Evolutionary conservation across 352 stramenopile species (phyloP), one percentile per base, ranked within the genome.

Genomic region (Phytopythium ostracodes): DNA sequence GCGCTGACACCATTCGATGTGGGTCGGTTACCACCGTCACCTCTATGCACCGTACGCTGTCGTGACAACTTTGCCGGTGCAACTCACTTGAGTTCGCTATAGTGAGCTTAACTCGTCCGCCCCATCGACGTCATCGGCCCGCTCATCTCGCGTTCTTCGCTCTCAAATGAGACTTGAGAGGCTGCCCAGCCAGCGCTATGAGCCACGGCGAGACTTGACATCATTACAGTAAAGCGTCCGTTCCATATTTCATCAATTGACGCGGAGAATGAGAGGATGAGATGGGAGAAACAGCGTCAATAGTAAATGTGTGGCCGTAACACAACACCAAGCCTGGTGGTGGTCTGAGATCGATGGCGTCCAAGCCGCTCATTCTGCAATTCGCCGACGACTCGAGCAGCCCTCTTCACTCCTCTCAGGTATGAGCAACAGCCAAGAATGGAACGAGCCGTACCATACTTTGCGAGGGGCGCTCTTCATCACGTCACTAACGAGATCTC

Each of bases 21-120:
- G 22, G 24, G 46, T 33, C 46, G 14, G 22, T 25, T 15, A 15
- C 22, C 46, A 53, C 22, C n/a, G 25, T 36, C 24, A 44, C 22
- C 4, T 22, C 14, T 22, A 33, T 47, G 12, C 38, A 31, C 46
- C 12, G 17, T 0, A 20, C 2, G 18, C 14, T 18, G 8, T 29
- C 35, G 52, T 59, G 53, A 59, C 35, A 49, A 10, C 2, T 27
- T 20, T 15, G 17, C 12, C 1, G 22, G n/a, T 0, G 31, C 15
- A 6, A 49, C 35, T n/a, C 33, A 59, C 53, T 59, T 33, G 35
- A 38, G 11, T 46, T 59, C 33, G 49, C n/a, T 59, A 59, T 49
- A 35, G 22, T 46, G 53, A 44, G 33, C n/a, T 47, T 35, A 49
- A 12, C 33, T 25, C 53, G 20, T 15, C 20, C 18, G 44, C 12